Base-by-base conservation (phyloP, 768 basidiomycete genomes). In the Sarcodon sp. region DNA sequence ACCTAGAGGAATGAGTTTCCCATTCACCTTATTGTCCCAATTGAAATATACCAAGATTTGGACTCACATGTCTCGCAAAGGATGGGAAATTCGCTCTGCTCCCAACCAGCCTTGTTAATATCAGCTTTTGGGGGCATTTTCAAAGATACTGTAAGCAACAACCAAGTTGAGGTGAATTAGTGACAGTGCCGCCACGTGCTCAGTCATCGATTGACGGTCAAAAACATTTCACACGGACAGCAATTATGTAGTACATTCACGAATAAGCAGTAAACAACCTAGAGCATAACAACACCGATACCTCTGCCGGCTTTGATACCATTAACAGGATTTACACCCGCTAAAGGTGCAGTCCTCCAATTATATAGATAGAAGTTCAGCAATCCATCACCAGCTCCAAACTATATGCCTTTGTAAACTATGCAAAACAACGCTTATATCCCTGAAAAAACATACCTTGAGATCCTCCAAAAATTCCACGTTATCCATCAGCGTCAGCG, bases 301-400 rank as follows among this genome's bases (percentile, higher is more conserved):
- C 89, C 92, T 59, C 68, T 75, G 39, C 88, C 88, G n/a, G 78
- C 69, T n/a, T 71, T 61, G 11, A 69, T 61, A 34, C 59, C 73
- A 1, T 64, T 77, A n/a, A 72, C 67, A 10, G 69, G 53, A 34
- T 66, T 69, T 59, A 85, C 61, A 41, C 94, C 93, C 35, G 88
- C 80, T 49, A 98, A 67, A 2, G 79, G 73, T 11, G 78, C 66
- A 10, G 90, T 93, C 51, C 85, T 75, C 89, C 92, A 99, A 64
- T 99, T 99, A 68, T 96, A 97, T 50, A 93, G 62, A 61, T 93
- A 93, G 61, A 79, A 94, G 63, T 93, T 88, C 46, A 99, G 72
- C 62, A 83, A 76, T 1, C 96, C 96, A 59, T 94, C 88, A 4
- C 91, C 94, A 9, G 72, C 67, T n/a, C 90, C 94, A 59, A 97